Conservation (phyloP, 164 flowering plant species). For the Vitis vinifera region DNA sequence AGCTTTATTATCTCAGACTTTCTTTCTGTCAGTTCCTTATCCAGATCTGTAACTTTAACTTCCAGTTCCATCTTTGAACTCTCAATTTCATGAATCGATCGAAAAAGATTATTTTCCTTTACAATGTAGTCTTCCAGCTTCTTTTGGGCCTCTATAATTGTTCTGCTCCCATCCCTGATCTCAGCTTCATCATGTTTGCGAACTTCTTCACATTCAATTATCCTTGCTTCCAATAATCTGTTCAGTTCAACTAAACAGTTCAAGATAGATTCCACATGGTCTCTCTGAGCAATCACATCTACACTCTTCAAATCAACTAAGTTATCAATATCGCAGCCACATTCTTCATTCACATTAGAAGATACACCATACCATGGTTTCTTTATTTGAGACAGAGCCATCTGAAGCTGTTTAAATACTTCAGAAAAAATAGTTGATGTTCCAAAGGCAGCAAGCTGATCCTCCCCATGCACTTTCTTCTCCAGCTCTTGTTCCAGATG, state of each 20-base stretch:
- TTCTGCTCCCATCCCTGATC: conserved; percentile 17
- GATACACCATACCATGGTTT: conserved; percentile 25
- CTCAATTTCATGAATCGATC: conserved; percentile 30
- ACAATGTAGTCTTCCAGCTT: conserved; percentile 21
- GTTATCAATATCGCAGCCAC: conserved; percentile 15
- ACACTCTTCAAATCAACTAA: conserved; percentile 10
- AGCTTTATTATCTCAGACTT: conserved; percentile 32
- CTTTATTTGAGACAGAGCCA: conserved; percentile 32
- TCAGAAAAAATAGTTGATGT: conserved; percentile 21
- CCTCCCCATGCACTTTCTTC: conserved; percentile 22
- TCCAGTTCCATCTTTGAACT: conserved; percentile 27
- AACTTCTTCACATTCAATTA: conserved; percentile 24
- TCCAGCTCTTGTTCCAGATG: conserved; percentile 29
- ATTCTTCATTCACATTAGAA: conserved; percentile 10
- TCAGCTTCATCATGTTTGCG: conserved; percentile 23
- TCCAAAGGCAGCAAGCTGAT: conserved; percentile 20
- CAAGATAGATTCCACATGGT: conserved; percentile 28
- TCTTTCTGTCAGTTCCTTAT: conserved; percentile 27
- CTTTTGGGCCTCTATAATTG: conserved; percentile 19
- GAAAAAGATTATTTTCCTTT: conserved; percentile 12
- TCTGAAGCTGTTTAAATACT: conserved; percentile 32
- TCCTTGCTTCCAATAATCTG: conserved; percentile 35
- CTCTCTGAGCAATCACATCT: conserved; percentile 16
- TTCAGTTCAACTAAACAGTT: conserved; percentile 29
- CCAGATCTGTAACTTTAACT: conserved; percentile 23